phyloP scores from a whole-genome alignment of 2,329 filamentous ascomycete species.

The Colletotrichum neosansevieriae region DNA sequence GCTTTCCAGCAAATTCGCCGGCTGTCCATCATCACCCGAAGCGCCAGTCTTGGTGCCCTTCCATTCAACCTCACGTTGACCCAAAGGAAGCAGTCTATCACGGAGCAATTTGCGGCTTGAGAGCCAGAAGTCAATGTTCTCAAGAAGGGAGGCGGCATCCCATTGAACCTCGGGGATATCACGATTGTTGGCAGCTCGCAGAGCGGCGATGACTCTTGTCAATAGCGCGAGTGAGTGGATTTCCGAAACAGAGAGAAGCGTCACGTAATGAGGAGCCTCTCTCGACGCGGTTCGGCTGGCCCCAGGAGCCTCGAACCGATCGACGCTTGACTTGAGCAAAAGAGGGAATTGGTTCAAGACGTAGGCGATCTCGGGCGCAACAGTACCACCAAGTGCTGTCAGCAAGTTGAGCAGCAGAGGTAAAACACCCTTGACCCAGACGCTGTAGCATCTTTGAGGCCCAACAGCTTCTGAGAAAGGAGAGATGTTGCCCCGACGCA shows the following conservation, averaged over 20 bases:
- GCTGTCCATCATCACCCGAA: slow-evolving; percentile 49
- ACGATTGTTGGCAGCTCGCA: slow-evolving; percentile 74
- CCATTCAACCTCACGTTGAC: slow-evolving; percentile 78
- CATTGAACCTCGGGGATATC: slow-evolving; percentile 81
- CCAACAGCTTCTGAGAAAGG: slow-evolving; percentile 81
- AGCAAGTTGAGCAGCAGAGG: slow-evolving; percentile 92
- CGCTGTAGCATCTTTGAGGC: slow-evolving; percentile 81
- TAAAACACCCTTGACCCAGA: slow-evolving; percentile 90
- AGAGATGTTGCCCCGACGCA: slow-evolving; percentile 77
- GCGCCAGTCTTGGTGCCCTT: slow-evolving; percentile 55
- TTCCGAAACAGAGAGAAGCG: slow-evolving; percentile 80
- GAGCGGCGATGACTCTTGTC: slow-evolving; percentile 75
- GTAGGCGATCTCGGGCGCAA: slow-evolving; percentile 85
- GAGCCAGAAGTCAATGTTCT: slow-evolving; percentile 88
- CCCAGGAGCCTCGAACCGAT: slow-evolving; percentile 75
- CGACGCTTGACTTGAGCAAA: slow-evolving; percentile 78
- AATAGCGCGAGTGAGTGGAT: slow-evolving; percentile 83
- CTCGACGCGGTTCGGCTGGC: slow-evolving; percentile 64
- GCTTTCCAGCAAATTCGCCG: slow-evolving; percentile 75
- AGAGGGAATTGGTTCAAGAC: slow-evolving; percentile 92
- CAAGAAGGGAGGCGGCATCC: slow-evolving; percentile 78
- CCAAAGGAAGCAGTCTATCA: slow-evolving; percentile 79
- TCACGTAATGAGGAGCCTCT: slow-evolving; percentile 73
- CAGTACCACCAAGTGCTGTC: slow-evolving; percentile 80
- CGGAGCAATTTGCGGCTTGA: slow-evolving; percentile 75